Evolutionary conservation across 2,329 filamentous ascomycete genomes (phyloP), one percentile per base, ranked within the genome.

Genomic region (Verticillium longisporum): DNA sequence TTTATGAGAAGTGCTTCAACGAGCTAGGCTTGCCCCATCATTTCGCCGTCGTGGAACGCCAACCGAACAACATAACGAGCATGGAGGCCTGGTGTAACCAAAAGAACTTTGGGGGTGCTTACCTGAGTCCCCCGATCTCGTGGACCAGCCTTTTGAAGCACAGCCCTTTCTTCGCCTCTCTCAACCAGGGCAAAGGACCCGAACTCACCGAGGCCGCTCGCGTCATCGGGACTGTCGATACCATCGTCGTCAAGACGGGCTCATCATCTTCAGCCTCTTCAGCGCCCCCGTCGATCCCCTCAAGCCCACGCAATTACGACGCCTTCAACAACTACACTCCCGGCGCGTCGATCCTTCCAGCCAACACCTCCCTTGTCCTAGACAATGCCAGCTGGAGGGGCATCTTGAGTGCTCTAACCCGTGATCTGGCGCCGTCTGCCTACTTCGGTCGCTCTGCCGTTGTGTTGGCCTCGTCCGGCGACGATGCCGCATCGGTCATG

Each of bases 331-430:
- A 59, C 18, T 50, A 50, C n/a, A 11, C n/a, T 10, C n/a, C 41
- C n/a, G 41, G 41, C n/a, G 21, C 41, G n/a, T 50, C 41, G 10
- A 50, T 50, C 41, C 67, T 83, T 3, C 73, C 81, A 2, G 75
- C 80, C 11, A 81, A 79, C 59, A 80, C 81, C 0, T 77, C 78
- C 5, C 83, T 94, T 50, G 78, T 93, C 15, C 89, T 92, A 56
- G 91, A 95, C 68, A 96, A 96, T 66, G 89, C 90, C 11, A 87
- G 87, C 14, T 95, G 91, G 90, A 92, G 91, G 72, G 91, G 91
- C 1, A 94, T 96, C 61, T 81, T 92, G 56, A 89, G 90, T 59
- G 92, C 91, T 0, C 78, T 96, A 62, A 95, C 88, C 4, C 84
- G 89, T 26, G 91, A 96, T 68, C 87, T 93, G 66, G 89, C 92